Evolutionary conservation across 2,329 filamentous ascomycete genomes (phyloP).

Genomic region (Rugonectria rugulosa): DNA sequence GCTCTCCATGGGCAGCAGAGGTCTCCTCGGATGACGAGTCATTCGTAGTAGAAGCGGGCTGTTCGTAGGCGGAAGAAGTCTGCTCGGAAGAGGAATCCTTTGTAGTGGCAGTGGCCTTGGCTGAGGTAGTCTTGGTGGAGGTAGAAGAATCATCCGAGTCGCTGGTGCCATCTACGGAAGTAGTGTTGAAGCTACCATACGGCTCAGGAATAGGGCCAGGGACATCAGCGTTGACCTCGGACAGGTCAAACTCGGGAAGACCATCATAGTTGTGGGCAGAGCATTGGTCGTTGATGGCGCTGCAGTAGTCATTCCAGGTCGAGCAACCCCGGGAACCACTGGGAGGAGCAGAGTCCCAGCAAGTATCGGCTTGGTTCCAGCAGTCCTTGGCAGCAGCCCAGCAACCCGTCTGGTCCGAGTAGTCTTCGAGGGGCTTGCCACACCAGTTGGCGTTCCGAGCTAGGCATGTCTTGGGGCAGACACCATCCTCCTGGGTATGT

Average conservation of each 20-base stretch:
- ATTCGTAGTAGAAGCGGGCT: slow-evolving; percentile 10
- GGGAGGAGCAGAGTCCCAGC: slow-evolving; percentile 65
- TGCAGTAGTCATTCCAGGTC: slow-evolving; percentile 70
- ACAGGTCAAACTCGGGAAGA: slow-evolving; percentile 53
- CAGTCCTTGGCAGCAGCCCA: slow-evolving; percentile 64
- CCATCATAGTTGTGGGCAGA: slow-evolving; percentile 52
- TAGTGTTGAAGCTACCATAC: slow-evolving; percentile 38
- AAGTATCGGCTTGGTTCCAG: slow-evolving; percentile 66
- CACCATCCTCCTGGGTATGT: slow-evolving; percentile 50
- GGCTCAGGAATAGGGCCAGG: slow-evolving; percentile 46
- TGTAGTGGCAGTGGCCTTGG: slow-evolving; percentile 11
- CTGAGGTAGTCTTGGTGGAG: slow-evolving; percentile 17
- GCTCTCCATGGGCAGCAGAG: slow-evolving; percentile 7
- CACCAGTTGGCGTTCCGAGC: slow-evolving; percentile 78
- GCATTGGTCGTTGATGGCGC: slow-evolving; percentile 53
- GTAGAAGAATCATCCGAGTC: slow-evolving; percentile 18
- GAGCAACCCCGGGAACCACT: slow-evolving; percentile 67
- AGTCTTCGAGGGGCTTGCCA: slow-evolving; percentile 65
- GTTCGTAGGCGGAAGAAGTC: slow-evolving; percentile 12
- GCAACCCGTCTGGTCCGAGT: slow-evolving; percentile 64
- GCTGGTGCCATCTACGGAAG: slow-evolving; percentile 20
- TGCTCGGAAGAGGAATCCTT: slow-evolving; percentile 19
- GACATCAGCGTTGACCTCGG: slow-evolving; percentile 40
- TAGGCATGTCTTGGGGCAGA: slow-evolving; percentile 64
- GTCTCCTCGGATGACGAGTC: slow-evolving; percentile 21